A percentile compares a stretch with the other conserved stretches of the same genome.
Conservation (phyloP, 1,284 basidiomycete genomes). For the Thelephora terrestris region DNA sequence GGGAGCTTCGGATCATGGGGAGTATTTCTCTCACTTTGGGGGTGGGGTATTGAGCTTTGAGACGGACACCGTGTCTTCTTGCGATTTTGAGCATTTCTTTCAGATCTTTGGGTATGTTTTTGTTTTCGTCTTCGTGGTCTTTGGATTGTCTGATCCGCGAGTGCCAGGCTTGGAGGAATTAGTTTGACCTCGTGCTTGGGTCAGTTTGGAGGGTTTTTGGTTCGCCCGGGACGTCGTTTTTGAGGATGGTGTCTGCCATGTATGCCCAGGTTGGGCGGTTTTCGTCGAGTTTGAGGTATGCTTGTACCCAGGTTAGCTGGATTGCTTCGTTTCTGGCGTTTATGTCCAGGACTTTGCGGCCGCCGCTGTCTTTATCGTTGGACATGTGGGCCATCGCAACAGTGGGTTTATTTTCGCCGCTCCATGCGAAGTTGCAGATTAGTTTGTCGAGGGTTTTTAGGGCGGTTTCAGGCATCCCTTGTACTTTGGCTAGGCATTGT, state of each 20-base stretch:
- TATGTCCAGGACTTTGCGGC: neutral
- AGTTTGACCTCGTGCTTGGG: too few species aligned
- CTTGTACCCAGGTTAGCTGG: constrained; percentile 3
- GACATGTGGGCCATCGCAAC: neutral
- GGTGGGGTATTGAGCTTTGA: too few species aligned
- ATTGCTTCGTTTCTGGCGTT: constrained; percentile 4
- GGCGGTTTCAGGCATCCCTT: neutral
- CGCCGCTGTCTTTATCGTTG: neutral
- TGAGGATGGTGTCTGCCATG: constrained; percentile 13
- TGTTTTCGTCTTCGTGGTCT: too few species aligned
- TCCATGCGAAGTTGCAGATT: neutral
- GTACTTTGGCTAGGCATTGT: neutral
- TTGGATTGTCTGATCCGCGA: too few species aligned
- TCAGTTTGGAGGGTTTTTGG: too few species aligned
- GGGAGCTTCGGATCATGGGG: too few species aligned
- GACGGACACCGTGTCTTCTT: too few species aligned
- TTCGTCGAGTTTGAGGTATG: neutral
- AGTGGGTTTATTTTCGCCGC: constrained; percentile 12
- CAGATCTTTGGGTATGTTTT: too few species aligned
- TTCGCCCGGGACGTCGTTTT: too few species aligned
- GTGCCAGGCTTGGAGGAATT: too few species aligned
- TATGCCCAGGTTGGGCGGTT: constrained; percentile 16
- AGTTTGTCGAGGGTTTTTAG: neutral
- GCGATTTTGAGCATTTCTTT: too few species aligned
- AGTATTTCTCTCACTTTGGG: too few species aligned